These are phyloP conservation scores for Moringa oleifera DNA, from an alignment of 345 rosid genomes.

Conservation along the genomic window DNA sequence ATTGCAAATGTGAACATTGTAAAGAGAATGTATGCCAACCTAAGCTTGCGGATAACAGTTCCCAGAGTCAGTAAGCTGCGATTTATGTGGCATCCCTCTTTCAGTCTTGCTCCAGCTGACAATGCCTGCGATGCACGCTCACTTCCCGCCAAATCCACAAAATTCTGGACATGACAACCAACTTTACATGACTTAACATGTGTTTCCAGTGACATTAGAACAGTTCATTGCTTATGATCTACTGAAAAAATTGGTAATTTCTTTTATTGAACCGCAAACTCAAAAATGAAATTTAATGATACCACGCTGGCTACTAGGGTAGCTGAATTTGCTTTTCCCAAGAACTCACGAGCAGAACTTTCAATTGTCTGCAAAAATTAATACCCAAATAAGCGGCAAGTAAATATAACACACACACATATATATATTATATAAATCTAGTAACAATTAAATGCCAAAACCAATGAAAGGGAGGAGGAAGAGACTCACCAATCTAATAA, in stretches of 20 bases:
- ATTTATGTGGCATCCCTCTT: slow-evolving; percentile 97
- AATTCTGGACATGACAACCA: slow-evolving; percentile 52
- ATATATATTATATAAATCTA: slow-evolving; percentile 4
- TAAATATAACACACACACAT: too few species aligned
- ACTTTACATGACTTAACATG: slow-evolving; percentile 7
- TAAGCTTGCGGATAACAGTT: slow-evolving; percentile 94
- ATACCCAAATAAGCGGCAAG: slow-evolving; percentile 4
- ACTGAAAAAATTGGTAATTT: neutral
- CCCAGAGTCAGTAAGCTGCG: slow-evolving; percentile 92
- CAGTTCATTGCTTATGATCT: neutral
- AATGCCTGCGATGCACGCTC: slow-evolving; percentile 94
- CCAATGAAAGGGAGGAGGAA: slow-evolving; percentile 14
- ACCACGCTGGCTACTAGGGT: slow-evolving; percentile 94
- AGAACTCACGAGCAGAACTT: slow-evolving; percentile 91
- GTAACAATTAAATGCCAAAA: slow-evolving; percentile 10
- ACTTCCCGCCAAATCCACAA: slow-evolving; percentile 95
- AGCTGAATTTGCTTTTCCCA: slow-evolving; percentile 88
- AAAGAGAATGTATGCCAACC: slow-evolving; percentile 35
- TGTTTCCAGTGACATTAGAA: too few species aligned
- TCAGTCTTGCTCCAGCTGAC: slow-evolving; percentile 85
- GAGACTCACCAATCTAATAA: slow-evolving; percentile 70
- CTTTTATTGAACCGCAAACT: neutral
- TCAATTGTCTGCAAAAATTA: slow-evolving; percentile 63
- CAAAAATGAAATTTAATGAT: slow-evolving; percentile 16
- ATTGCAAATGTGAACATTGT: neutral